Evolutionary conservation across 306 rosid genomes (phyloP).

Genomic region (Dalbergia oliveri): DNA sequence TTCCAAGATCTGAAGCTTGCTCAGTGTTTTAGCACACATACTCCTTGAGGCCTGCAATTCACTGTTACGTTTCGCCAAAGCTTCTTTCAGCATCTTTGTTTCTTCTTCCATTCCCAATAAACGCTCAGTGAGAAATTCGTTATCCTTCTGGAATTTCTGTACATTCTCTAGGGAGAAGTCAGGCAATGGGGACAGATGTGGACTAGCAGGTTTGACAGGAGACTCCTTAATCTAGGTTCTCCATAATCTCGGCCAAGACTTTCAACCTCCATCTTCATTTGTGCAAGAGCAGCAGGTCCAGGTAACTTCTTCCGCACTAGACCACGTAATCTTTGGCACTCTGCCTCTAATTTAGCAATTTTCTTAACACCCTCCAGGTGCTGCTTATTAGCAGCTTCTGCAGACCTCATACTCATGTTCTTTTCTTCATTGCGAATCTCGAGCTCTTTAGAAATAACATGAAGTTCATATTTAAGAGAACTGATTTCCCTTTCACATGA

Average conservation of each 20-base stretch:
- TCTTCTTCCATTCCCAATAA: conserved; percentile 88
- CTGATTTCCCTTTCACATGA: conserved; percentile 96
- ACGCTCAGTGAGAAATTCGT: conserved; percentile 93
- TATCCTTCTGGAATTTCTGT: conserved; percentile 93
- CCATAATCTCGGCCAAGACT: conserved; percentile 93
- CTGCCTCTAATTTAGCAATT: conserved; percentile 92
- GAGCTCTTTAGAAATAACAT: conserved; percentile 86
- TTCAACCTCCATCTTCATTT: conserved; percentile 98
- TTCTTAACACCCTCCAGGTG: conserved; percentile 91
- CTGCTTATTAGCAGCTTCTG: conserved; percentile 97
- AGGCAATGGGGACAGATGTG: conserved; percentile 65
- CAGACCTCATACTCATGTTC: conserved; percentile 98
- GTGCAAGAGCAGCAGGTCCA: conserved; percentile 99
- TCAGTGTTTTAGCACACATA: conserved; percentile 85
- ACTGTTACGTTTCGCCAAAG: conserved; percentile 94
- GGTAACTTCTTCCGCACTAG: conserved; percentile 96
- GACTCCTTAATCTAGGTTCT: conserved; percentile 81
- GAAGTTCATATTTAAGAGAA: conserved; percentile 93
- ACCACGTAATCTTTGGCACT: conserved; percentile 97
- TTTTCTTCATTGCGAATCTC: conserved; percentile 98
- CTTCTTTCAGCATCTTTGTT: conserved; percentile 98
- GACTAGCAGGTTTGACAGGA: conserved; percentile 76
- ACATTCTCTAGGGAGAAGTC: conserved; percentile 79
- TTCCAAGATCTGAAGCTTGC: conserved; percentile 85
- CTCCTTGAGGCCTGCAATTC: conserved; percentile 96